phyloP scores from a whole-genome alignment of 345 rosid species.

The Gossypium australe region DNA sequence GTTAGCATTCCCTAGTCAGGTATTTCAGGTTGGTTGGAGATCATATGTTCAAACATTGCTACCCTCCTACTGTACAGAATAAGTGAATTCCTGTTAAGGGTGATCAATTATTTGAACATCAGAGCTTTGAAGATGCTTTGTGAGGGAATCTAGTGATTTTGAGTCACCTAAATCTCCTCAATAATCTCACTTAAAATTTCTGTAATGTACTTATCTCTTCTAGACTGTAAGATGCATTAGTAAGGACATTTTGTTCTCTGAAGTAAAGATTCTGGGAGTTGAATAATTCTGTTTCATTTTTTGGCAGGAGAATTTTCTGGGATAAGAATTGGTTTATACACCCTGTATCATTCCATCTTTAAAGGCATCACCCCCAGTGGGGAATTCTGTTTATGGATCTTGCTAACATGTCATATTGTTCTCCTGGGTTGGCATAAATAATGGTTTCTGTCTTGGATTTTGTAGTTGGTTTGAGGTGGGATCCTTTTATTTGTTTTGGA shows the following conservation, averaged over 20 bases:
- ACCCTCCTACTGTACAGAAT: background rate
- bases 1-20: background rate
- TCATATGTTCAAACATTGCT: background rate
- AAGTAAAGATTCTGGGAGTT: background rate
- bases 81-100: background rate
- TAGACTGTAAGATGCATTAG: background rate
- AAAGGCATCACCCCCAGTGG: background rate
- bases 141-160: background rate
- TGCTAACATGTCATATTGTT: background rate
- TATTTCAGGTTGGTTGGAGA: background rate
- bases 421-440: background rate
- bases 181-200: background rate
- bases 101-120: background rate
- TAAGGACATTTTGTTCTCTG: background rate
- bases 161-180: background rate
- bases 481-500: background rate
- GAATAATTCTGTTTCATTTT: slow-evolving; percentile 1
- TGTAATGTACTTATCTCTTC: background rate
- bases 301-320: background rate
- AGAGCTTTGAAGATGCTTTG: background rate
- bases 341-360: background rate
- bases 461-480: background rate
- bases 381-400: background rate
- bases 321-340: background rate
- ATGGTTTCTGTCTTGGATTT: background rate